Conservation (phyloP, 495 filamentous ascomycete species). For the Hapsidospora chrysogenum region DNA sequence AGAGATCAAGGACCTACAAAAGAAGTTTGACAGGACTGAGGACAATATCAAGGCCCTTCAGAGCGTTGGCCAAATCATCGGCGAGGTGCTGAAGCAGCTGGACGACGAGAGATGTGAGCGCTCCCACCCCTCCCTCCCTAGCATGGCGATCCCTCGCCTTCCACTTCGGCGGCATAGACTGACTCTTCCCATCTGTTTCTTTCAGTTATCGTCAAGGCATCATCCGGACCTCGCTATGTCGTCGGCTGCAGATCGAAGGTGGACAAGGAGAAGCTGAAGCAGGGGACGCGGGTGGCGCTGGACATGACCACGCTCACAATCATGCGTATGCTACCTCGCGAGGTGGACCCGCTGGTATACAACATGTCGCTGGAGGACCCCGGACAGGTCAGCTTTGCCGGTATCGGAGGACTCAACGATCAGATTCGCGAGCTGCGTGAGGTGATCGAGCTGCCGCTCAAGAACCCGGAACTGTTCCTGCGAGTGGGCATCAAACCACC, state of each 20-base stretch:
- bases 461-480: conserved; percentile 96
- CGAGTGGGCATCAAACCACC: conserved; percentile 98
- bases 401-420: conserved; percentile 96
- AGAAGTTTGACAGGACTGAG: conserved; percentile 90
- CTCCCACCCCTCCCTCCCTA: not conserved
- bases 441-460: conserved; percentile 94
- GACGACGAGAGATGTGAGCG: conserved; percentile 98
- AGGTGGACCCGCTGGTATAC: conserved; percentile 97
- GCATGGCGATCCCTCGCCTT: no score
- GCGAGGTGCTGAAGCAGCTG: conserved; percentile 95
- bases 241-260: conserved; percentile 98
- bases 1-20: conserved; percentile 89
- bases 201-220: conserved; percentile 62
- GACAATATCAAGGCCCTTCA: conserved; percentile 99
- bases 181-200: no score
- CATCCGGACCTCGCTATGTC: conserved; percentile 93
- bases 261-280: conserved; percentile 90
- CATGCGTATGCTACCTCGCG: conserved; percentile 98
- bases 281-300: conserved; percentile 92
- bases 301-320: conserved; percentile 99
- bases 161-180: no score
- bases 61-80: conserved; percentile 98
- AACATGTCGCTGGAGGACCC: conserved; percentile 99
- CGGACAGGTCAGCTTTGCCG: conserved; percentile 94
- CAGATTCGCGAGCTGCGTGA: conserved; percentile 96